These are phyloP conservation scores for Talaromyces atroroseus DNA, from an alignment of 2,329 filamentous ascomycete species.

Conservation along the genomic window DNA sequence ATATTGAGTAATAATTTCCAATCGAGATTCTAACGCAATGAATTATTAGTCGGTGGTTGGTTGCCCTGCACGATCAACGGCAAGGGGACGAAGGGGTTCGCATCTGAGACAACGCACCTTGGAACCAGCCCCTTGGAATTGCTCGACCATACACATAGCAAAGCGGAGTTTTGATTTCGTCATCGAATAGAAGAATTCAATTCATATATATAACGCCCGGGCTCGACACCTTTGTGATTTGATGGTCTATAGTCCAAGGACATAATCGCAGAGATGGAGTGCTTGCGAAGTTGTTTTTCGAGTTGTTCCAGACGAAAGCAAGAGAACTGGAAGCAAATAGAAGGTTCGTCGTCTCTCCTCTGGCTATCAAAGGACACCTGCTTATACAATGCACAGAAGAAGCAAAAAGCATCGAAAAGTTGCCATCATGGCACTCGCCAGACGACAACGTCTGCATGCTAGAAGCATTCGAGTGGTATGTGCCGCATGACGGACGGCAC, in stretches of 20 bases:
- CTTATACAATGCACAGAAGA: constrained; percentile 17
- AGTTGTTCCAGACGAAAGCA: constrained; percentile 15
- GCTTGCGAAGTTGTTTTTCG: constrained; percentile 7
- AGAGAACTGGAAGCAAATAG: constrained; percentile 20
- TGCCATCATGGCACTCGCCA: constrained; percentile 27
- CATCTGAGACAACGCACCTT: background rate
- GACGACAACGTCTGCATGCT: constrained; percentile 50
- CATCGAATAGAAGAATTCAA: background rate
- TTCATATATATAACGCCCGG: background rate
- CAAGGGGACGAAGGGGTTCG: background rate
- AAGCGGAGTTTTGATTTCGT: background rate
- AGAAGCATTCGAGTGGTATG: constrained; percentile 70
- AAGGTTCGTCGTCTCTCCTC: constrained; percentile 17
- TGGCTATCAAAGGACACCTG: background rate
- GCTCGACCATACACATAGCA: background rate
- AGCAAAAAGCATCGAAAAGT: constrained; percentile 21
- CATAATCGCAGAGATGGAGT: background rate
- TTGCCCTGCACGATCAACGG: background rate
- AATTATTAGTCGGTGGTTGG: background rate
- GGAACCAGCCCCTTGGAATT: background rate
- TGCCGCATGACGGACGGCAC: constrained; percentile 56
- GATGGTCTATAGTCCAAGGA: background rate
- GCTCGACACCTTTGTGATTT: background rate
- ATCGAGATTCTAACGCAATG: background rate
- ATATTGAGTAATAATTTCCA: background rate